Evolutionary conservation across 2,329 filamentous ascomycete species (phyloP).

Genomic region (Emergomyces orientalis): DNA sequence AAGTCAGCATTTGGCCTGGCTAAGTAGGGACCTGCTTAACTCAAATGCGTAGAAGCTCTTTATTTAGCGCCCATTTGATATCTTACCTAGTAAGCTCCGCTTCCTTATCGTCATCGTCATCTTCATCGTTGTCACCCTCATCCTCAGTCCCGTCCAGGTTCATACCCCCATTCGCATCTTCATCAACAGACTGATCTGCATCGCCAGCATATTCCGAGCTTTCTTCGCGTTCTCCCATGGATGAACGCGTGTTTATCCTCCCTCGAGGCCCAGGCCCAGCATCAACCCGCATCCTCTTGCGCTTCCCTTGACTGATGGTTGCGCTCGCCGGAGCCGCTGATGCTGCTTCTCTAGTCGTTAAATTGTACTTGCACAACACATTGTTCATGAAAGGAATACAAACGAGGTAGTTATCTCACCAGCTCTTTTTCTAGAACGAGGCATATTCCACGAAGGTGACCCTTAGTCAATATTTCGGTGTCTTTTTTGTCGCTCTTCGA

Average conservation of each 20-base stretch:
- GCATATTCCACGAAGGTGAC: neutral
- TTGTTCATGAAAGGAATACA: neutral
- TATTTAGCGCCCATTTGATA: neutral
- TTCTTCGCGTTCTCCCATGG: neutral
- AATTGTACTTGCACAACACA: neutral
- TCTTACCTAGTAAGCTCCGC: conserved; percentile 13
- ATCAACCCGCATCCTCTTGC: neutral
- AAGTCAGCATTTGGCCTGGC: neutral
- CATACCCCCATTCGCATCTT: neutral
- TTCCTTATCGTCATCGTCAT: conserved; percentile 7
- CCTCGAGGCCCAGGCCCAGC: neutral
- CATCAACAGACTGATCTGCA: neutral
- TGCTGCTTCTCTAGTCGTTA: neutral
- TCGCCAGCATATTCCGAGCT: neutral
- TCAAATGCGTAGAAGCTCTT: no score
- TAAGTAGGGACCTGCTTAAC: neutral
- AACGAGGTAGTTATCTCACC: neutral
- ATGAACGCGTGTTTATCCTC: neutral
- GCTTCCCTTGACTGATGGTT: neutral
- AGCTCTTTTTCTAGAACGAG: conserved; percentile 3
- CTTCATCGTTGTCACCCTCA: conserved; percentile 3
- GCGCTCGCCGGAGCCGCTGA: neutral
- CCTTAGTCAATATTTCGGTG: neutral
- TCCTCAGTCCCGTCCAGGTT: neutral
- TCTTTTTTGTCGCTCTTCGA: neutral